A percentile compares a stretch with the other conserved stretches of the same genome.
Conservation (phyloP, 352 stramenopile species). For the Globisporangium acanthophoron region DNA sequence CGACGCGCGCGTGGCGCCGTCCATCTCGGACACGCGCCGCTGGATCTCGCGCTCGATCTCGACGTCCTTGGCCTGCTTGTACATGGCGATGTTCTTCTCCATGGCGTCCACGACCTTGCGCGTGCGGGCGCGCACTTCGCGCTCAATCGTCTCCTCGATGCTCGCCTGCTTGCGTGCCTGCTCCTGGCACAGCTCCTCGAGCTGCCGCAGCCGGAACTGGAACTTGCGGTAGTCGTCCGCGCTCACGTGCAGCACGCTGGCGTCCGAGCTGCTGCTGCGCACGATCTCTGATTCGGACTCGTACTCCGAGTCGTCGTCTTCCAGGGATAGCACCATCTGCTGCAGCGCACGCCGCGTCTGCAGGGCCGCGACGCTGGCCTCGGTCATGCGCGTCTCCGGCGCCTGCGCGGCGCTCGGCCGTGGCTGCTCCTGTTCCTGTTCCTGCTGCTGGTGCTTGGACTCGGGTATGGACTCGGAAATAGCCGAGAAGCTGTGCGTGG, state of each 20-base stretch:
- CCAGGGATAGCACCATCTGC: slow-evolving; percentile 80
- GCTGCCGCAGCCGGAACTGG: slow-evolving; percentile 71
- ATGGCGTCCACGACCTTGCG: slow-evolving; percentile 65
- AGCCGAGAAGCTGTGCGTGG: neutral
- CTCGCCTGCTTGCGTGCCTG: slow-evolving; percentile 63
- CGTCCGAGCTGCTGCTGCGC: slow-evolving; percentile 12
- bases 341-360: slow-evolving; percentile 79
- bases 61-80: slow-evolving; percentile 79
- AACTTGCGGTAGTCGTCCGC: slow-evolving; percentile 80
- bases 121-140: slow-evolving; percentile 58
- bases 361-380: slow-evolving; percentile 58
- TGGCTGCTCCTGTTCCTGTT: neutral
- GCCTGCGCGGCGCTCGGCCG: slow-evolving; percentile 16
- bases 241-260: slow-evolving; percentile 44
- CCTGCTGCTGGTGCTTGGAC: slow-evolving; percentile 12
- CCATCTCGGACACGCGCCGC: slow-evolving; percentile 51
- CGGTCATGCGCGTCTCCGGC: slow-evolving; percentile 36
- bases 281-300: slow-evolving; percentile 41
- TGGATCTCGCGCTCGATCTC: slow-evolving; percentile 78
- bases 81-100: slow-evolving; percentile 84
- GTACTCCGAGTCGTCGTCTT: slow-evolving; percentile 63
- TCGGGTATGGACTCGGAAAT: slow-evolving; percentile 3
- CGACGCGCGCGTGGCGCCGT: slow-evolving; percentile 16
- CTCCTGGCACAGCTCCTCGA: slow-evolving; percentile 69
- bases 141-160: slow-evolving; percentile 78